These are phyloP conservation scores for Yamadazyma phyllophila DNA, from an alignment of 805 yeast genomes.

Conservation along the genomic window DNA sequence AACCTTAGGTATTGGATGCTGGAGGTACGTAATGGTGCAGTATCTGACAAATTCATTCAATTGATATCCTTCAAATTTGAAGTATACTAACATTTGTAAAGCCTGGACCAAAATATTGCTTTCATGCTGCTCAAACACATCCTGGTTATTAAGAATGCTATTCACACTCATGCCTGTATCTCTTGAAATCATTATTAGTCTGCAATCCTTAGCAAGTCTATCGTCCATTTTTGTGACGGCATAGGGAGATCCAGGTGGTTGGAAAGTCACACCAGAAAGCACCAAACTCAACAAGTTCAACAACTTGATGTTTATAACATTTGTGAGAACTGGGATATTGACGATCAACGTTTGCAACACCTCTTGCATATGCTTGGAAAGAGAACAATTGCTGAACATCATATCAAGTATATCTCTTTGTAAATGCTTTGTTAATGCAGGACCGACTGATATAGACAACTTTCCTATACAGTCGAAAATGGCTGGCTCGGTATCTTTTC, in stretches of 20 bases:
- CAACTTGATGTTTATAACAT: slow-evolving; percentile 66
- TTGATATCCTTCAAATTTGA: slow-evolving; percentile 72
- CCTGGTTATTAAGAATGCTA: slow-evolving; percentile 29
- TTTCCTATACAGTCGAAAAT: slow-evolving; percentile 86
- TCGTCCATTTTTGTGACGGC: slow-evolving; percentile 57
- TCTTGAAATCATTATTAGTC: slow-evolving; percentile 68
- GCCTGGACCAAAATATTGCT: slow-evolving; percentile 67
- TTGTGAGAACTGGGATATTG: slow-evolving; percentile 77
- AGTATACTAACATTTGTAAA: slow-evolving; percentile 68
- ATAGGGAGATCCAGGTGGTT: slow-evolving; percentile 83
- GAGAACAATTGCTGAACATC: slow-evolving; percentile 71
- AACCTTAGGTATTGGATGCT: slow-evolving; percentile 74
- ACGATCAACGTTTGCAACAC: slow-evolving; percentile 66
- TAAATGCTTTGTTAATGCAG: slow-evolving; percentile 85
- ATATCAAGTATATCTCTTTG: slow-evolving; percentile 78
- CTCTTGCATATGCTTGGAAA: slow-evolving; percentile 78
- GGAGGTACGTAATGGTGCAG: slow-evolving; percentile 80
- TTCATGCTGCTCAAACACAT: slow-evolving; percentile 34
- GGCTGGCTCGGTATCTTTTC: slow-evolving; percentile 79
- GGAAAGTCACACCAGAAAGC: slow-evolving; percentile 76
- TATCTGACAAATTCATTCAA: slow-evolving; percentile 84
- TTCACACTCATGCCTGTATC: slow-evolving; percentile 55
- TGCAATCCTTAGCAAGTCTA: slow-evolving; percentile 69
- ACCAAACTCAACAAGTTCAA: slow-evolving; percentile 71
- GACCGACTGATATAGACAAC: slow-evolving; percentile 85